Conservation (phyloP, 768 basidiomycete genomes). For the Pisolithus tinctorius region DNA sequence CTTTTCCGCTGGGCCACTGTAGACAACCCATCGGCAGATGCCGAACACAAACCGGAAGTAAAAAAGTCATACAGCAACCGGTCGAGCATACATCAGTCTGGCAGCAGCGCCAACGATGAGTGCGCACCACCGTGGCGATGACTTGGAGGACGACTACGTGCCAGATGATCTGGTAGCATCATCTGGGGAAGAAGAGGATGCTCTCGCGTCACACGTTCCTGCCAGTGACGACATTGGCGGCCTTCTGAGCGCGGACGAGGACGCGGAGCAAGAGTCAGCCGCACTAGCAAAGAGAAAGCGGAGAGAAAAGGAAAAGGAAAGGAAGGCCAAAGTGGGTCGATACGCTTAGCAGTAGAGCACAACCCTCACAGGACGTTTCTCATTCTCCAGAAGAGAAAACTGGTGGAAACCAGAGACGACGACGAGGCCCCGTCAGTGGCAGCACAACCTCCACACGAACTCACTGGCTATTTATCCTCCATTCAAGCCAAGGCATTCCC, state of each 20-base stretch:
- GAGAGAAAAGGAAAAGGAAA: constrained; percentile 67
- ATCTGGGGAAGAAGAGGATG: constrained; percentile 48
- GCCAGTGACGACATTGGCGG: constrained; percentile 31
- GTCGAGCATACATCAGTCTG: not conserved
- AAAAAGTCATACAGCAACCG: constrained; percentile 5
- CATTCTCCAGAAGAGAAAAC: constrained; percentile 52
- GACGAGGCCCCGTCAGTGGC: constrained; percentile 42
- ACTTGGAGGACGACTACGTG: constrained; percentile 79
- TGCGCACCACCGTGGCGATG: constrained; percentile 51
- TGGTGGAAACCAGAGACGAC: constrained; percentile 39
- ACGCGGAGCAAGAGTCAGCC: constrained; percentile 27
- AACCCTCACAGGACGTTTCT: constrained; percentile 1
- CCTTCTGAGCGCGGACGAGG: constrained; percentile 42
- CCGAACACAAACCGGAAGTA: not conserved
- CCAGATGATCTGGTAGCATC: constrained; percentile 60
- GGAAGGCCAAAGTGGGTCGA: constrained; percentile 55
- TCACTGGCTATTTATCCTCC: constrained; percentile 57
- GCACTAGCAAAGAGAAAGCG: constrained; percentile 57
- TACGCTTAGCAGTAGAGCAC: constrained; percentile 3
- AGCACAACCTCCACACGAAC: constrained; percentile 45
- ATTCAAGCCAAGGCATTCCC: constrained; percentile 67
- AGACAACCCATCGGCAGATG: not conserved
- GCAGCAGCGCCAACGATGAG: constrained; percentile 11
- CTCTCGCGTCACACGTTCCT: constrained; percentile 20
- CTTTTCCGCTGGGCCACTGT: too few species aligned